These are phyloP conservation scores for Malassezia cuniculi DNA, from an alignment of 1,284 basidiomycete species.

Conservation along the genomic window DNA sequence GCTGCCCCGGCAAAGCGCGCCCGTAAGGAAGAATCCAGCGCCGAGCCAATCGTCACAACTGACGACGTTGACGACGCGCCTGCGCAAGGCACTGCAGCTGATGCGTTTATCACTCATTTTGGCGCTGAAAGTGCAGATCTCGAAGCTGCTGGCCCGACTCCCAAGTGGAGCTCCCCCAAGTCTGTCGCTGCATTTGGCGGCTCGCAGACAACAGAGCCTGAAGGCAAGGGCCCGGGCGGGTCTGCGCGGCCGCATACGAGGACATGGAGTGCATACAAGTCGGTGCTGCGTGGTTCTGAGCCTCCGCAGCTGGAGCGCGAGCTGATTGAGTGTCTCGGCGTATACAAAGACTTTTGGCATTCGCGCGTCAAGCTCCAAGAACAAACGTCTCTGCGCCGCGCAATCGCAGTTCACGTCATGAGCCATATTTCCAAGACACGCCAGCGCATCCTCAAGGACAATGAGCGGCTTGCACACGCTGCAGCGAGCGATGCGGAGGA, in stretches of 20 bases:
- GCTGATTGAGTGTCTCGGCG: constrained; percentile 19
- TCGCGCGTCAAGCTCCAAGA: constrained; percentile 17
- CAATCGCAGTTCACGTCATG: constrained; percentile 30
- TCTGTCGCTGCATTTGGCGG: constrained; percentile 13
- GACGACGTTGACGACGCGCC: background rate
- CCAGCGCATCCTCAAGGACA: constrained; percentile 81
- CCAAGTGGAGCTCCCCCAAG: constrained; percentile 15
- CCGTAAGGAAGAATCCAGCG: too few species aligned
- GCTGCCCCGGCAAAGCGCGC: too few species aligned
- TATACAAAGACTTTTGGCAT: constrained; percentile 32
- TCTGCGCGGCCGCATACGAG: constrained; percentile 9
- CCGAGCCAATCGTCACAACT: too few species aligned
- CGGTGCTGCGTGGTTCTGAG: background rate
- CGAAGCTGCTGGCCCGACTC: constrained; percentile 4
- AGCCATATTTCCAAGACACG: constrained; percentile 58
- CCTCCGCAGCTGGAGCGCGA: constrained; percentile 17
- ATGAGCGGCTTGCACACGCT: constrained; percentile 59
- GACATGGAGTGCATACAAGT: constrained; percentile 5
- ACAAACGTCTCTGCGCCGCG: constrained; percentile 17
- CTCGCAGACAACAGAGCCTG: background rate
- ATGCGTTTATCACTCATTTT: constrained; percentile 27
- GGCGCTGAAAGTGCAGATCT: constrained; percentile 12
- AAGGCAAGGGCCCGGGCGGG: background rate
- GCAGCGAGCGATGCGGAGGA: constrained; percentile 37
- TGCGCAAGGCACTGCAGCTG: constrained; percentile 1